phyloP scores from a whole-genome alignment of 176 grass and related monocot genomes.

The Oryza australiensis region DNA sequence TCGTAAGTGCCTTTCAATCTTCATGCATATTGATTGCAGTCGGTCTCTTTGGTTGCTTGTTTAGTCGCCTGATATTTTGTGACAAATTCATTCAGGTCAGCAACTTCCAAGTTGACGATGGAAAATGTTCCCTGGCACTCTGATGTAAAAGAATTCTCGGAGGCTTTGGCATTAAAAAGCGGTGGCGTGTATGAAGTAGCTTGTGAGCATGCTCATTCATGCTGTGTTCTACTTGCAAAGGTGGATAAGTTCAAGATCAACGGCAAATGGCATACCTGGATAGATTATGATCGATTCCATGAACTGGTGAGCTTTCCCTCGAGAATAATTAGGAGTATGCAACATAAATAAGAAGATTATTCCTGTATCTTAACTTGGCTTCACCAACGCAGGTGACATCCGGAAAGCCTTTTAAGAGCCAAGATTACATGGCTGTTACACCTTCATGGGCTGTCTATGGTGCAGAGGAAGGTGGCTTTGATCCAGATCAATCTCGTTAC shows the following conservation, averaged over 20 bases:
- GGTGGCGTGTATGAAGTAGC: conserved; percentile 75
- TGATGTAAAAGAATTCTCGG: conserved; percentile 91
- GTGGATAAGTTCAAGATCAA: conserved; percentile 86
- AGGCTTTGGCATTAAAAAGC: conserved; percentile 80
- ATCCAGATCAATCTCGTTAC: conserved; percentile 88
- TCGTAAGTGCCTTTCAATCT: conserved; percentile 58
- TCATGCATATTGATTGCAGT: background rate
- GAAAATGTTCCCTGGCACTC: conserved; percentile 98
- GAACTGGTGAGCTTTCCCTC: conserved; percentile 70
- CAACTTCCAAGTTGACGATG: conserved; percentile 97
- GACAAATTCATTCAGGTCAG: conserved; percentile 56
- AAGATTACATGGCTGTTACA: conserved; percentile 75
- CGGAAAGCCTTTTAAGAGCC: conserved; percentile 69
- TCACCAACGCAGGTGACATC: conserved; percentile 69
- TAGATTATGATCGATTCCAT: conserved; percentile 86
- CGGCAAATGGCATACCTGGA: conserved; percentile 94
- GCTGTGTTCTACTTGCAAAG: conserved; percentile 86
- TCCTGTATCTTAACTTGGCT: conserved; percentile 21
- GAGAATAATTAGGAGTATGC: background rate
- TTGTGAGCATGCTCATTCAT: conserved; percentile 95
- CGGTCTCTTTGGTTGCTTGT: background rate
- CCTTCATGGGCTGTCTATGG: conserved; percentile 94
- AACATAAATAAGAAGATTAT: background rate
- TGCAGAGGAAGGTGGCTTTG: conserved; percentile 83
- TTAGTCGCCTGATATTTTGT: conserved; percentile 1